Evolutionary conservation across 305 asterid genomes (phyloP).

Genomic region (Fraxinus baroniana): DNA sequence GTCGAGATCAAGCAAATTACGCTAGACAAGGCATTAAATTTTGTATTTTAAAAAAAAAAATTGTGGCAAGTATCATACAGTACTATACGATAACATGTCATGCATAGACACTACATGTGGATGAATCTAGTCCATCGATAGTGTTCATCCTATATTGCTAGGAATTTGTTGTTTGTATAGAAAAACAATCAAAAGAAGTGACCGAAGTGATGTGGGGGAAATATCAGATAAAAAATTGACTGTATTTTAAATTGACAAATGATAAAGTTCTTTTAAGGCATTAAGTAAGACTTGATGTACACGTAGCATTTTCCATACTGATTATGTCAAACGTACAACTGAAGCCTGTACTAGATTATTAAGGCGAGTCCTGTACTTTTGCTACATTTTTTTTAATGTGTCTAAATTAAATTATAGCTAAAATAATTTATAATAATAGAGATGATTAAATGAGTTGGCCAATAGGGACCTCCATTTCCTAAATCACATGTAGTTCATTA

Average conservation of each 20-base stretch:
- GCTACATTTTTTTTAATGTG: neutral
- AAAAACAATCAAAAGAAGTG: too few relatives aligned
- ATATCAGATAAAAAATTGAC: too few relatives aligned
- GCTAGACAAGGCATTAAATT: neutral
- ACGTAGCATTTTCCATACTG: neutral
- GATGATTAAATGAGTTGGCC: conserved; percentile 14
- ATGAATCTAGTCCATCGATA: neutral
- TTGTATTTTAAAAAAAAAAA: too few relatives aligned
- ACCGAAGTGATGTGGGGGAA: too few relatives aligned
- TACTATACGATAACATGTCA: too few relatives aligned
- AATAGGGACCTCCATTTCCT: conserved; percentile 7
- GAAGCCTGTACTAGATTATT: neutral
- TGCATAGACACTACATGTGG: neutral
- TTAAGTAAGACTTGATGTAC: too few relatives aligned
- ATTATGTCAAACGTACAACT: neutral
- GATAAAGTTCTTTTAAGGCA: too few relatives aligned
- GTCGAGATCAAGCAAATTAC: neutral
- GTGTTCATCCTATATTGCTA: neutral
- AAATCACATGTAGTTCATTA: too few relatives aligned
- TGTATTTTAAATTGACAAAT: too few relatives aligned
- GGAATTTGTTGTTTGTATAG: too few relatives aligned
- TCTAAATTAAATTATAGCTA: neutral
- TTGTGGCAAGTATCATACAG: neutral
- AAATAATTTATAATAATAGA: neutral
- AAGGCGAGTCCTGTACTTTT: neutral